Conservation (phyloP, 2,329 filamentous ascomycete species). For the Aureobasidium zeae region DNA sequence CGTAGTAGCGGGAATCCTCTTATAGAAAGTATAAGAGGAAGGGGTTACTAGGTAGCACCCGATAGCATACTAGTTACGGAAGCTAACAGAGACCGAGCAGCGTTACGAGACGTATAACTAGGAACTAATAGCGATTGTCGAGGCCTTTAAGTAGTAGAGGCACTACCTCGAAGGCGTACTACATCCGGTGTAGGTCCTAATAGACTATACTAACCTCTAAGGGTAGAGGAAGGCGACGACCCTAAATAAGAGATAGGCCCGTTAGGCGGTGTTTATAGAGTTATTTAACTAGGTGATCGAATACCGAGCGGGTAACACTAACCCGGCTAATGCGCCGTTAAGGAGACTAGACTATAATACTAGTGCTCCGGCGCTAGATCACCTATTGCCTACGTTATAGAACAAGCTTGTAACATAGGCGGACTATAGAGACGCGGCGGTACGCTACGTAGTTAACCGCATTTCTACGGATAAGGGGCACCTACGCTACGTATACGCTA, state of each 20-base stretch:
- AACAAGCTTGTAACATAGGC: too few species aligned
- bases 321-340: constrained; percentile 12
- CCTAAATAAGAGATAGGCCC: constrained; percentile 9
- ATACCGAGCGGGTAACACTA: constrained; percentile 4
- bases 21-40: neutral
- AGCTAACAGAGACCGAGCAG: constrained; percentile 7
- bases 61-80: constrained; percentile 10
- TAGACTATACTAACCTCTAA: constrained; percentile 16
- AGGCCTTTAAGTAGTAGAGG: constrained; percentile 16
- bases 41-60: neutral
- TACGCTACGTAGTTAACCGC: neutral
- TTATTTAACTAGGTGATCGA: constrained; percentile 16
- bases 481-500: neutral
- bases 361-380: neutral
- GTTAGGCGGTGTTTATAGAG: constrained; percentile 13
- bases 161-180: constrained; percentile 15
- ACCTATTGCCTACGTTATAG: too few species aligned
- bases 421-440: neutral
- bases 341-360: constrained; percentile 10
- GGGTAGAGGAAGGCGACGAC: constrained; percentile 1
- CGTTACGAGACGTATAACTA: constrained; percentile 17
- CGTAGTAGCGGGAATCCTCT: constrained; percentile 11
- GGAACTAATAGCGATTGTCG: constrained; percentile 17
- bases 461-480: neutral
- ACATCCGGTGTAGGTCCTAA: neutral